phyloP scores from a whole-genome alignment of 1,284 basidiomycete genomes.

The Singerocomus rubriflavus region DNA sequence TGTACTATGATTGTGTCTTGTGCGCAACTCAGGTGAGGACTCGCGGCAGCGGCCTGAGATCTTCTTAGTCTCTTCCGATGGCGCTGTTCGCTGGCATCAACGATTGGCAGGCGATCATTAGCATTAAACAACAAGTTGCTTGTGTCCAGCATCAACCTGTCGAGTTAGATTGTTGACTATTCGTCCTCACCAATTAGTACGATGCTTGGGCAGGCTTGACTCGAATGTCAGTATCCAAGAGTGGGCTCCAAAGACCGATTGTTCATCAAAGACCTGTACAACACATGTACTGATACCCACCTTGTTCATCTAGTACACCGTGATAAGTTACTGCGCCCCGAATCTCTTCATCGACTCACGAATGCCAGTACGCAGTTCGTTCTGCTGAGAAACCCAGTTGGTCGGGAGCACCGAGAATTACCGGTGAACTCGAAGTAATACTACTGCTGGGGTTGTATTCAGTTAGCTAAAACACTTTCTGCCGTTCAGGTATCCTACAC shows the following conservation, averaged over 20 bases:
- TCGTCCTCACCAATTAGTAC: conserved; percentile 16
- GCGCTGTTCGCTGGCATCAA: conserved; percentile 2
- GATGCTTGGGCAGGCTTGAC: conserved; percentile 3
- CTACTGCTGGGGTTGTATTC: too few relatives aligned
- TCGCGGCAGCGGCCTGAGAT: conserved; percentile 23
- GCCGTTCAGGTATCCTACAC: conserved; percentile 8
- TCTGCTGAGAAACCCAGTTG: conserved; percentile 13
- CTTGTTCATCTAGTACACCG: too few relatives aligned
- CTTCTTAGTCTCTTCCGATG: conserved; percentile 24
- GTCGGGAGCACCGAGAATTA: conserved; percentile 1
- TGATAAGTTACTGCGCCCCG: neutral
- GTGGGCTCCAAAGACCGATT: conserved; percentile 6
- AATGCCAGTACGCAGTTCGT: conserved; percentile 21
- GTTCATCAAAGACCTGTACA: conserved; percentile 1
- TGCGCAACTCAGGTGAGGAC: conserved; percentile 20
- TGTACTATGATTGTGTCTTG: conserved; percentile 14
- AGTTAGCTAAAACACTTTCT: neutral
- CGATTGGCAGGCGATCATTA: neutral
- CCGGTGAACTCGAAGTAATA: conserved; percentile 20
- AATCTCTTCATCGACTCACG: conserved; percentile 9
- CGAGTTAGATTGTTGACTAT: conserved; percentile 4
- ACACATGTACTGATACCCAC: neutral
- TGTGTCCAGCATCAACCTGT: conserved; percentile 19
- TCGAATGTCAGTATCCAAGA: conserved; percentile 3
- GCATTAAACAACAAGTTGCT: conserved; percentile 9